phyloP scores from a whole-genome alignment of 2,329 filamentous ascomycete genomes.

The Drechslerella dactyloides region DNA sequence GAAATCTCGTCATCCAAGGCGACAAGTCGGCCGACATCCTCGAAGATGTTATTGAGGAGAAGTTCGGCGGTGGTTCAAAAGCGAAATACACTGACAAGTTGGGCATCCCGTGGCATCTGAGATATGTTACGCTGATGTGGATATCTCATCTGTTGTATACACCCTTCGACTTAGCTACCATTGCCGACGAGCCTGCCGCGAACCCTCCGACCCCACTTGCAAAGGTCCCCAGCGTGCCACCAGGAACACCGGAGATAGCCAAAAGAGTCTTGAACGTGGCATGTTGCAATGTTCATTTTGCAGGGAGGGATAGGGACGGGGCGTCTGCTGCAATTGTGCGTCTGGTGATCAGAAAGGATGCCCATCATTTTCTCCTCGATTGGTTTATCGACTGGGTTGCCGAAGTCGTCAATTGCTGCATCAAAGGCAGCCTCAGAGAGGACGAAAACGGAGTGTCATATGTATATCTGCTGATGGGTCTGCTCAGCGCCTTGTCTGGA shows the following conservation, averaged over 20 bases:
- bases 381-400: slow-evolving; percentile 62
- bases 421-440: slow-evolving; percentile 33
- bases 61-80: slow-evolving; percentile 58
- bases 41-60: slow-evolving; percentile 28
- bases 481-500: slow-evolving; percentile 51
- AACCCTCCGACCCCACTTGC: slow-evolving; percentile 53
- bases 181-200: slow-evolving; percentile 64
- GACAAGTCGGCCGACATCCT: slow-evolving; percentile 51
- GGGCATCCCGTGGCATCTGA: slow-evolving; percentile 74
- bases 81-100: slow-evolving; percentile 48
- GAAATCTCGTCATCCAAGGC: slow-evolving; percentile 51
- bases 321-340: slow-evolving; percentile 83
- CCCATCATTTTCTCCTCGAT: slow-evolving; percentile 75
- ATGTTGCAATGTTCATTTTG: slow-evolving; percentile 68
- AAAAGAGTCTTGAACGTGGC: slow-evolving; percentile 31
- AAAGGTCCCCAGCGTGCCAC: slow-evolving; percentile 13
- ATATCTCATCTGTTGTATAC: slow-evolving; percentile 80
- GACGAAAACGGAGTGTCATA: slow-evolving; percentile 38
- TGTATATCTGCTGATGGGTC: slow-evolving; percentile 53
- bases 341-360: slow-evolving; percentile 81
- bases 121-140: slow-evolving; percentile 88
- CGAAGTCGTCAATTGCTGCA: slow-evolving; percentile 26
- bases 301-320: slow-evolving; percentile 87
- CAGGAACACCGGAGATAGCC: slow-evolving; percentile 33
- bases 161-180: slow-evolving; percentile 86